Percentiles rank a stretch among this genome's conserved stretches.
phyloP scores from a whole-genome alignment of 2,329 filamentous ascomycete species.

The Talaromyces marneffei region DNA sequence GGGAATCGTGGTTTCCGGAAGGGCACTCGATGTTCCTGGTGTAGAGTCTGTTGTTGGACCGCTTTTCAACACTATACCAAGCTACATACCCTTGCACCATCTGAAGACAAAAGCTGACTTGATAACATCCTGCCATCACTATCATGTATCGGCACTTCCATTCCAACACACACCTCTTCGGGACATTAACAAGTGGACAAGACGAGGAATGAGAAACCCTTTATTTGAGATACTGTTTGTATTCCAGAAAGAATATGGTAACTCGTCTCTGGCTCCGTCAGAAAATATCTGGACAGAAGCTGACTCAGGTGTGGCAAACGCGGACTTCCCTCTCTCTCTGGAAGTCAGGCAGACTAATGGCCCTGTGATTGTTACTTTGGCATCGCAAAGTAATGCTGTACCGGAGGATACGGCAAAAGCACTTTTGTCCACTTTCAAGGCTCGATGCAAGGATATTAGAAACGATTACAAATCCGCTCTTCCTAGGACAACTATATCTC shows the following conservation, averaged over 20 bases:
- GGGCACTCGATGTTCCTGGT: constrained; percentile 59
- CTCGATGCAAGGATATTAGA: constrained; percentile 33
- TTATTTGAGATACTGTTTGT: constrained; percentile 80
- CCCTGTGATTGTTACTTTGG: constrained; percentile 53
- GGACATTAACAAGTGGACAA: constrained; percentile 73
- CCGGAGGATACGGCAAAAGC: constrained; percentile 29
- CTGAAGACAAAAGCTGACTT: constrained; percentile 55
- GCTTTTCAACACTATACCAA: constrained; percentile 84
- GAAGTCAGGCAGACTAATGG: constrained; percentile 58
- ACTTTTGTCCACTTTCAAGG: constrained; percentile 42
- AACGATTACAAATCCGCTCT: constrained; percentile 21
- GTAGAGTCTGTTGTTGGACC: constrained; percentile 69
- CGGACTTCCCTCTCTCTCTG: constrained; percentile 72
- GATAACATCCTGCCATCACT: constrained; percentile 61
- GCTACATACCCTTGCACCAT: constrained; percentile 46
- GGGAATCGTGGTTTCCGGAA: constrained; percentile 73
- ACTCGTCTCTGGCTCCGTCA: constrained; percentile 19
- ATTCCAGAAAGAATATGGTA: constrained; percentile 57
- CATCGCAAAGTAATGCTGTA: constrained; percentile 48
- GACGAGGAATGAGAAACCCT: constrained; percentile 47
- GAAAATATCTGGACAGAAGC: constrained; percentile 50
- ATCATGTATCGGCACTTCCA: constrained; percentile 60
- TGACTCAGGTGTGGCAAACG: constrained; percentile 40
- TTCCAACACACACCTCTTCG: constrained; percentile 76
- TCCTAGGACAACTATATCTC: constrained; percentile 8